A percentile compares a stretch with the other conserved stretches of the same genome.
phyloP scores from a whole-genome alignment of 106 monocot species.

The Dioscorea alata region DNA sequence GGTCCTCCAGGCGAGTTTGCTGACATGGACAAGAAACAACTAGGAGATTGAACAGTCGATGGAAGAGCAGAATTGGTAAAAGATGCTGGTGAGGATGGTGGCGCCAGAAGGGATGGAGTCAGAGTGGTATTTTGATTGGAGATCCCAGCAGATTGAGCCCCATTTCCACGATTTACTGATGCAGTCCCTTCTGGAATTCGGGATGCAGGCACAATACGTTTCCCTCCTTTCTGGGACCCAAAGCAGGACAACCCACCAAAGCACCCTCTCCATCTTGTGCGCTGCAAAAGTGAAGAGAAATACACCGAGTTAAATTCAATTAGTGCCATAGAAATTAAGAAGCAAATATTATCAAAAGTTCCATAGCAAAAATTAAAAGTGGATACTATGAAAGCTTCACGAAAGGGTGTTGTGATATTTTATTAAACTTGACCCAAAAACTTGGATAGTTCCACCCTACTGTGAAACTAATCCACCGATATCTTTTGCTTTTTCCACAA shows the following conservation, averaged over 20 bases:
- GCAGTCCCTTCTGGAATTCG: constrained; percentile 72
- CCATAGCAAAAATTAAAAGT: neutral
- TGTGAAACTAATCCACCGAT: too few species aligned
- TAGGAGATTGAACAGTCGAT: constrained; percentile 91
- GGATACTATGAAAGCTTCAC: neutral
- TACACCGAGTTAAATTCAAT: neutral
- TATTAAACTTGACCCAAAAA: too few species aligned
- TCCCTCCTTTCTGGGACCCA: constrained; percentile 77
- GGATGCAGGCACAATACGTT: constrained; percentile 85
- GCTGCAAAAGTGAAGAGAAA: constrained; percentile 26
- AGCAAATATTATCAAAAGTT: neutral
- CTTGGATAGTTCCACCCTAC: too few species aligned
- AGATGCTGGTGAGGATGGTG: constrained; percentile 95
- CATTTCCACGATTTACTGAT: constrained; percentile 41
- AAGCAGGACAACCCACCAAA: constrained; percentile 84
- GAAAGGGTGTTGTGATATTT: neutral
- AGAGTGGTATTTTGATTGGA: constrained; percentile 51
- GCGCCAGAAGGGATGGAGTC: constrained; percentile 85
- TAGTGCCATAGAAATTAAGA: neutral
- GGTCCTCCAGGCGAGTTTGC: constrained; percentile 72
- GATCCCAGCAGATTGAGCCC: constrained; percentile 33
- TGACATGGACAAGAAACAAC: constrained; percentile 76
- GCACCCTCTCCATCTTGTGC: constrained; percentile 75
- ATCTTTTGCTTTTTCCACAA: too few species aligned
- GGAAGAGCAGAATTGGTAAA: constrained; percentile 92